Evolutionary conservation across 2,329 filamentous ascomycete species (phyloP).

Genomic region (Penicillium brasilianum): DNA sequence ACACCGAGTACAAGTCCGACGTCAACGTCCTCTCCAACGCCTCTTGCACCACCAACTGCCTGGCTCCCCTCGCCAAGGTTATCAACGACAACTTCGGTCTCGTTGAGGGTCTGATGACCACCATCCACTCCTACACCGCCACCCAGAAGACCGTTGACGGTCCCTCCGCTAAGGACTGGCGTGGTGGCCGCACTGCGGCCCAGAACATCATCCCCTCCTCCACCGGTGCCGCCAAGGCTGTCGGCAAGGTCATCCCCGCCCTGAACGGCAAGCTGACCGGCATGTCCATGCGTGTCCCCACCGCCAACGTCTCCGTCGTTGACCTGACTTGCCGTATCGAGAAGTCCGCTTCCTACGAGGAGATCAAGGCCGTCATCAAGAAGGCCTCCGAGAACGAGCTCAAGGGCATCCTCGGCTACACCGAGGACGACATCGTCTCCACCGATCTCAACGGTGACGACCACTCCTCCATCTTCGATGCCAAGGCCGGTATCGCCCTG

Average conservation of each 20-base stretch:
- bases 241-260: slow-evolving; percentile 98
- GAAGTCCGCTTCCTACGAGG: slow-evolving; percentile 75
- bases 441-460: slow-evolving; percentile 90
- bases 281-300: slow-evolving; percentile 99
- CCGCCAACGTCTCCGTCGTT: slow-evolving; percentile 98
- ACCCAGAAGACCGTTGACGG: slow-evolving; percentile 99
- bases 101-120: slow-evolving; percentile 99
- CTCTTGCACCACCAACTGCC: slow-evolving; percentile 99
- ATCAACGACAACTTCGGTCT: slow-evolving; percentile 98
- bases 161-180: slow-evolving; percentile 98
- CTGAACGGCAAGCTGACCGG: slow-evolving; percentile 99
- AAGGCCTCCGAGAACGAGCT: slow-evolving; percentile 79
- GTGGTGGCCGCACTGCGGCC: slow-evolving; percentile 96
- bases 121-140: slow-evolving; percentile 98
- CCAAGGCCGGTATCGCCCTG: slow-evolving; percentile 97
- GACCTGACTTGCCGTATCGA: slow-evolving; percentile 93
- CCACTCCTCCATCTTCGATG: slow-evolving; percentile 97
- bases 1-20: slow-evolving; percentile 88
- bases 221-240: slow-evolving; percentile 99
- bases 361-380: slow-evolving; percentile 94
- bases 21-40: slow-evolving; percentile 97
- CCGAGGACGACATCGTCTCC: slow-evolving; percentile 96
- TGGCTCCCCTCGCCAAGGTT: slow-evolving; percentile 98
- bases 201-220: slow-evolving; percentile 99
- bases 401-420: slow-evolving; percentile 93